Conservation (phyloP, 176 grass and related monocot species). For the Oryza meyeriana region DNA sequence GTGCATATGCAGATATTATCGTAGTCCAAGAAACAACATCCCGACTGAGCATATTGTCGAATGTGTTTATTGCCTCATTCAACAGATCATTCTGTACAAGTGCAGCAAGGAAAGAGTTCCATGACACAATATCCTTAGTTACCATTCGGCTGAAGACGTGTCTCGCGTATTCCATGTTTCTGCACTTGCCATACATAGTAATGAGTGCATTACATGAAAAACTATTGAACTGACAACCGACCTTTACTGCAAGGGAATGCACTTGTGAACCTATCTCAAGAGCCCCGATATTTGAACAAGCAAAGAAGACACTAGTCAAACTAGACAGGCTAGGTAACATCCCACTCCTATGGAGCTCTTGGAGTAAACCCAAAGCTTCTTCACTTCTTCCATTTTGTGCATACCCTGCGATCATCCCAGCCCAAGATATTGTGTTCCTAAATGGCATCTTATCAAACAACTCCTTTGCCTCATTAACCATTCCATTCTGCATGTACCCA, state of each 20-base stretch:
- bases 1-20: constrained; percentile 50
- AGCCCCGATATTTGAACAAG: constrained; percentile 58
- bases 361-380: constrained; percentile 56
- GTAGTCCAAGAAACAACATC: constrained; percentile 52
- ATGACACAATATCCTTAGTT: constrained; percentile 51
- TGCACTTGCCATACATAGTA: constrained; percentile 65
- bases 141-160: constrained; percentile 45
- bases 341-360: constrained; percentile 41
- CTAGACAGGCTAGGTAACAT: constrained; percentile 58
- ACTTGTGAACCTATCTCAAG: constrained; percentile 59
- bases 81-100: constrained; percentile 57
- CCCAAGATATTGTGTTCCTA: constrained; percentile 57
- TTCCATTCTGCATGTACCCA: constrained; percentile 59
- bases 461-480: constrained; percentile 61
- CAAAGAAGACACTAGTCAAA: constrained; percentile 59
- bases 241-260: constrained; percentile 58
- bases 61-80: constrained; percentile 45
- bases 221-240: constrained; percentile 37
- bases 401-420: constrained; percentile 63
- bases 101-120: constrained; percentile 55
- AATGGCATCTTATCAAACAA: constrained; percentile 66
- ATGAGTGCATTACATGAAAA: constrained; percentile 66
- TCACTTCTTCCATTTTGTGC: constrained; percentile 63
- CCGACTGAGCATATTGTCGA: constrained; percentile 40
- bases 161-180: constrained; percentile 40